Percentiles rank a stretch among this genome's conserved stretches.
Conservation (phyloP, 2,329 filamentous ascomycete genomes). For the Colletotrichum truncatum region DNA sequence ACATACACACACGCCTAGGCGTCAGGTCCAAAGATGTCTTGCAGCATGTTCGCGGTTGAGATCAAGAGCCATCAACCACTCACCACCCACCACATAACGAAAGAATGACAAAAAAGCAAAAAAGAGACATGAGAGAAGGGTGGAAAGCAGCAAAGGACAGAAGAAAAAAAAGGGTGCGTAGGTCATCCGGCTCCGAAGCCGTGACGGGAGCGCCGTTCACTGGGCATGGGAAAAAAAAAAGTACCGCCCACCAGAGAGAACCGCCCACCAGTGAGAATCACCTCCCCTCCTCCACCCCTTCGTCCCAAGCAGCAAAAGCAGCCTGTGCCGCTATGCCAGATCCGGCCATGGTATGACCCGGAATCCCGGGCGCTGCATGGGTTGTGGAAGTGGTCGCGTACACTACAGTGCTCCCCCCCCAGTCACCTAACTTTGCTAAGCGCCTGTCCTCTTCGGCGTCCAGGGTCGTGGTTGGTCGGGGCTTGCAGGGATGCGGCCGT, state of each 20-base stretch:
- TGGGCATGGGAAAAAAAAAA: background rate
- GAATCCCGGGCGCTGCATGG: slow-evolving; percentile 34
- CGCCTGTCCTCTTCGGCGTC: slow-evolving; percentile 18
- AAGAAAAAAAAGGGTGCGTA: background rate
- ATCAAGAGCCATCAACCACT: background rate
- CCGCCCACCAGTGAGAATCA: too few relatives aligned
- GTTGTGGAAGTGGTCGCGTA: background rate
- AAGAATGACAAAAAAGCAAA: background rate
- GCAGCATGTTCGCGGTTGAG: slow-evolving; percentile 16
- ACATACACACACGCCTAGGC: too few relatives aligned
- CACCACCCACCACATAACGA: background rate
- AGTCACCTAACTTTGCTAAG: slow-evolving; percentile 27
- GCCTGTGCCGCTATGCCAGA: slow-evolving; percentile 14
- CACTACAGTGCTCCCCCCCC: background rate
- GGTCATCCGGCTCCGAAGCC: background rate
- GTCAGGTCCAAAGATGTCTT: background rate
- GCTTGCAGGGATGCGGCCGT: background rate
- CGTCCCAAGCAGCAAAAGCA: too few relatives aligned
- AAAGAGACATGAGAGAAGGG: background rate
- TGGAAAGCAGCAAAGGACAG: background rate
- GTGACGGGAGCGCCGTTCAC: background rate
- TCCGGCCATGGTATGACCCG: slow-evolving; percentile 28
- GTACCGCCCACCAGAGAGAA: slow-evolving; percentile 1
- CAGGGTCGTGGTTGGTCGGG: slow-evolving; percentile 17
- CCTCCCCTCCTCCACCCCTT: too few relatives aligned